Evolutionary conservation across 2,329 filamentous ascomycete genomes (phyloP).

Genomic region (Blumeria graminis): DNA sequence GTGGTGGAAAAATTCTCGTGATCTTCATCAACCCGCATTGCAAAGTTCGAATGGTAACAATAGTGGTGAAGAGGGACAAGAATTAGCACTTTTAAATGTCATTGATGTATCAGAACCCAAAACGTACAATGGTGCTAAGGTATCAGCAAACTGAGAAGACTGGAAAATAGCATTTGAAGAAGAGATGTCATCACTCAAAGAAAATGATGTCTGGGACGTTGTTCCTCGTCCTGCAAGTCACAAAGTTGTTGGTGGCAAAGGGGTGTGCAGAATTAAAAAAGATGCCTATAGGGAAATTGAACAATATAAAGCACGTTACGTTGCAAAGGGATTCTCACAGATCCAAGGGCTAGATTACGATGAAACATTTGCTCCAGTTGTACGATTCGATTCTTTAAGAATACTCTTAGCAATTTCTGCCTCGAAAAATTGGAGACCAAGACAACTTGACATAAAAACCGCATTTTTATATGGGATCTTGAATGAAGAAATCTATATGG

Average conservation of each 20-base stretch:
- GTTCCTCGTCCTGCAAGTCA: neutral
- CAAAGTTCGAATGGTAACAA: neutral
- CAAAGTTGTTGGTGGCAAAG: neutral
- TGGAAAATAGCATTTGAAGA: neutral
- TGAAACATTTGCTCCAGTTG: neutral
- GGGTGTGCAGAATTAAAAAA: neutral
- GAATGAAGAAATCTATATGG: neutral
- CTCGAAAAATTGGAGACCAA: neutral
- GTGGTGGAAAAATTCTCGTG: neutral
- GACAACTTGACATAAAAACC: neutral
- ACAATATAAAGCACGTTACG: neutral
- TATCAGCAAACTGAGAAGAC: neutral
- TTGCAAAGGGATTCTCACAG: neutral
- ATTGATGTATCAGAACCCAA: neutral
- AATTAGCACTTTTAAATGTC: neutral
- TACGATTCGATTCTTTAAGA: neutral
- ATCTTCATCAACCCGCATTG: neutral
- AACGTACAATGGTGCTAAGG: neutral
- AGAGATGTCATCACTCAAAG: neutral
- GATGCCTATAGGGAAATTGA: neutral
- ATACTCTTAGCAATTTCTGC: neutral
- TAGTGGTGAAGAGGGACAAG: neutral
- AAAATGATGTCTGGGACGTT: neutral
- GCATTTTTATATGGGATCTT: neutral
- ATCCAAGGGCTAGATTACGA: neutral